Percentiles rank a stretch among this genome's conserved stretches.
These are phyloP conservation scores for Claviceps purpurea DNA, from an alignment of 2,329 filamentous ascomycete genomes.

Conservation along the genomic window DNA sequence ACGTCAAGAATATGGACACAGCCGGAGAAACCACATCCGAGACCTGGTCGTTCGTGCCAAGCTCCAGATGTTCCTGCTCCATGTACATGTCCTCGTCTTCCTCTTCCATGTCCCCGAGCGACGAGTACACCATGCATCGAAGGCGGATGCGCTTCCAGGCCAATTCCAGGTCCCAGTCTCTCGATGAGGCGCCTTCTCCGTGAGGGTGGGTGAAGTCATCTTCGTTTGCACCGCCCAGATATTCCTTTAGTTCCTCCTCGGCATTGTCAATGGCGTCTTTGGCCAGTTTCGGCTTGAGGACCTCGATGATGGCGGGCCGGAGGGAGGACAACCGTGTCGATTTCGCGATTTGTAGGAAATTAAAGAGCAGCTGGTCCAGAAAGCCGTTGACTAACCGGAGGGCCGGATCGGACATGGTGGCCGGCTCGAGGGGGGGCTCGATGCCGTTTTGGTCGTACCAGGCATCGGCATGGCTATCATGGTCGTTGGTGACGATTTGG, in stretches of 20 bases:
- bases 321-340: constrained; percentile 65
- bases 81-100: constrained; percentile 89
- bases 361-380: constrained; percentile 84
- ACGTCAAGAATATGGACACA: constrained; percentile 90
- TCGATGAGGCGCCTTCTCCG: constrained; percentile 27
- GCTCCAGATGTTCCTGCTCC: constrained; percentile 60
- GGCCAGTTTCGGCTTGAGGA: constrained; percentile 80
- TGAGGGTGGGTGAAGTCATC: constrained; percentile 52
- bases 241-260: constrained; percentile 77
- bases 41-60: constrained; percentile 40
- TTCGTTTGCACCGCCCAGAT: constrained; percentile 66
- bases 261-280: constrained; percentile 71
- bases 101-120: constrained; percentile 91
- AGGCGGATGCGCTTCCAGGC: constrained; percentile 89
- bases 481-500: constrained; percentile 81
- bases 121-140: constrained; percentile 96
- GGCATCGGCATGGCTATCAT: constrained; percentile 58
- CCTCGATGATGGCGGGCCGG: constrained; percentile 70
- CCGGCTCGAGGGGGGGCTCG: constrained; percentile 52
- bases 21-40: constrained; percentile 71
- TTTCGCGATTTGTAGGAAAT: constrained; percentile 67
- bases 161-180: constrained; percentile 77
- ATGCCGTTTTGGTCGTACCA: constrained; percentile 58
- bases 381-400: constrained; percentile 78
- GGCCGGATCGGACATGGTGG: constrained; percentile 58